Conservation (phyloP, 1,139 yeast genomes). For the Yamadazyma diospyri region DNA sequence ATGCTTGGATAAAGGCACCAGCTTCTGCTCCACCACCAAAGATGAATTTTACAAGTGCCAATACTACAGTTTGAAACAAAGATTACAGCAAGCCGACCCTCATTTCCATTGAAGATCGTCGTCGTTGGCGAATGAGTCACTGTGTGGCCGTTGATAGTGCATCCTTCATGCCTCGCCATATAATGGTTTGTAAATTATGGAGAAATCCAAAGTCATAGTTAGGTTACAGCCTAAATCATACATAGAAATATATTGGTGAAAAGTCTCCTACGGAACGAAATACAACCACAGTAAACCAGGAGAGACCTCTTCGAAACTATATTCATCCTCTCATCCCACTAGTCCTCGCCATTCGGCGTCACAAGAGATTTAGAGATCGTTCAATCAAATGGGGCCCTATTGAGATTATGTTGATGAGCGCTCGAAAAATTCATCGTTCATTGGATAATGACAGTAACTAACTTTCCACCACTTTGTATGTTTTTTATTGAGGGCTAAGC, state of each 20-base stretch:
- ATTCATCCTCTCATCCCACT: neutral
- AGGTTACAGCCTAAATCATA: too few species aligned
- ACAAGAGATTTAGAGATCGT: too few species aligned
- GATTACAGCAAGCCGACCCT: constrained; percentile 21
- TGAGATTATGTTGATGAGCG: constrained; percentile 2
- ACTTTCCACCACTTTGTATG: constrained; percentile 53
- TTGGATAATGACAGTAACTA: constrained; percentile 38
- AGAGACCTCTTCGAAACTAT: neutral
- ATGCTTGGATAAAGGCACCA: constrained; percentile 46
- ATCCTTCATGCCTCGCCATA: too few species aligned
- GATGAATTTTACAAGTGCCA: constrained; percentile 49
- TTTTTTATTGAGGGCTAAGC: constrained; percentile 11
- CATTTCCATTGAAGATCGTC: constrained; percentile 2
- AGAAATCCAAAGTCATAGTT: too few species aligned
- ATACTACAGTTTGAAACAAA: constrained; percentile 41
- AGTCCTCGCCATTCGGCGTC: too few species aligned
- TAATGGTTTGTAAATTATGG: too few species aligned
- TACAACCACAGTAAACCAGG: too few species aligned
- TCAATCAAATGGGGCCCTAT: neutral
- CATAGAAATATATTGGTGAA: constrained; percentile 2
- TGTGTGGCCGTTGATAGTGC: too few species aligned
- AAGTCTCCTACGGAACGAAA: too few species aligned
- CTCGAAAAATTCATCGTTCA: constrained; percentile 10
- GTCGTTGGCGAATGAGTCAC: too few species aligned
- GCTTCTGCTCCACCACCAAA: constrained; percentile 40